Evolutionary conservation across 1,139 yeast genomes (phyloP).

Genomic region (Pichia norvegensis): DNA sequence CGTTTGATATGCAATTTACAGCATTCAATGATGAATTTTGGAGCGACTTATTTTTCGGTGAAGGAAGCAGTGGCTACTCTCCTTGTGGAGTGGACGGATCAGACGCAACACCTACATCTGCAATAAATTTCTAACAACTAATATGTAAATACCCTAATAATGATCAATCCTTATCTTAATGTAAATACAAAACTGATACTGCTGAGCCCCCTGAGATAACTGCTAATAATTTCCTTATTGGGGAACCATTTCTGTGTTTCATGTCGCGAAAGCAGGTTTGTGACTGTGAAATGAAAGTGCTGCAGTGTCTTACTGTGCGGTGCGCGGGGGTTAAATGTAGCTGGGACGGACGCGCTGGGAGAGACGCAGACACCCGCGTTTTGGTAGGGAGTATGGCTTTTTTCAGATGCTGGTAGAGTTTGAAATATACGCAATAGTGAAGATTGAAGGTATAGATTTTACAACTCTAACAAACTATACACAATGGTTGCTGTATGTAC

Average conservation of each 20-base stretch:
- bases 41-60: conserved; percentile 31
- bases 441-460: neutral
- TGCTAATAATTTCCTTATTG: neutral
- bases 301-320: neutral
- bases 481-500: conserved; percentile 20
- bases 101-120: neutral
- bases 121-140: neutral
- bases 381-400: neutral
- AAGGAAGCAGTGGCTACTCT: conserved; percentile 2
- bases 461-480: conserved; percentile 11
- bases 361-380: neutral
- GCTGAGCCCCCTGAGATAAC: neutral
- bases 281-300: neutral
- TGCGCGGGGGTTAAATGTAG: neutral
- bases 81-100: neutral
- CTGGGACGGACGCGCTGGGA: neutral
- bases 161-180: neutral
- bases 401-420: neutral
- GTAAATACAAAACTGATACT: neutral
- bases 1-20: conserved; percentile 29
- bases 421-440: neutral
- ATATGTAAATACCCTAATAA: neutral
- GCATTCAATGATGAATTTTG: conserved; percentile 37
- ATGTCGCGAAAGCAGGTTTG: neutral
- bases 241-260: neutral